Evolutionary conservation across 371 early-diverging fungal species (phyloP).

Genomic region (Mucor indicus): DNA sequence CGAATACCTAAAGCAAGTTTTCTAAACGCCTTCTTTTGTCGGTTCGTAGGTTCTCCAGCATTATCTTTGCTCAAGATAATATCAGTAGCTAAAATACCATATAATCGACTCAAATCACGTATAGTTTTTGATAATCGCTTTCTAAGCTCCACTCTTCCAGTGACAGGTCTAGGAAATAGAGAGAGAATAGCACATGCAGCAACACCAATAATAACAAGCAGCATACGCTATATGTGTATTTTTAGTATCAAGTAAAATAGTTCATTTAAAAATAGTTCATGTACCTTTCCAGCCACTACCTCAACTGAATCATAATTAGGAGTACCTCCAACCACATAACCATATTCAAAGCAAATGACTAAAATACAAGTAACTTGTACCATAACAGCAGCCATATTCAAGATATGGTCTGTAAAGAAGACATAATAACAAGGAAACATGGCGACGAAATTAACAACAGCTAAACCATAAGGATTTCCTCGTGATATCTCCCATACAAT

Average conservation of each 20-base stretch:
- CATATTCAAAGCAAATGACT: constrained; percentile 34
- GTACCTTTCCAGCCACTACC: constrained; percentile 46
- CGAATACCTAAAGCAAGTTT: constrained; percentile 30
- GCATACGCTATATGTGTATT: constrained; percentile 25
- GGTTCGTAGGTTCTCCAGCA: constrained; percentile 10
- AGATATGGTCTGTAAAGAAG: constrained; percentile 23
- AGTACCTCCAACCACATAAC: constrained; percentile 19
- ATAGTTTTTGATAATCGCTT: constrained; percentile 39
- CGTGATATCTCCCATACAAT: constrained; percentile 38
- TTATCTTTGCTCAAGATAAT: constrained; percentile 2
- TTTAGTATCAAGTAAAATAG: background rate
- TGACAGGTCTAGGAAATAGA: constrained; percentile 32
- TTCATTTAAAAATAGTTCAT: background rate
- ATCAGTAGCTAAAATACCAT: constrained; percentile 28
- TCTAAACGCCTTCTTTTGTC: constrained; percentile 32
- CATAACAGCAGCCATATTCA: constrained; percentile 27
- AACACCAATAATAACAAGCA: constrained; percentile 39
- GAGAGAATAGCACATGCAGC: constrained; percentile 33
- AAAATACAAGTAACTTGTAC: constrained; percentile 27
- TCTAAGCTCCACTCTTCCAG: constrained; percentile 42
- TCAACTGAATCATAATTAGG: constrained; percentile 25
- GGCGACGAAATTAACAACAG: constrained; percentile 21
- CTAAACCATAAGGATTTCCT: constrained; percentile 42
- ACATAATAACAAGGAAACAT: constrained; percentile 23
- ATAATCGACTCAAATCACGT: constrained; percentile 35